Conservation (phyloP, 805 yeast species). For the Sugiyamaella qingdaonensis region DNA sequence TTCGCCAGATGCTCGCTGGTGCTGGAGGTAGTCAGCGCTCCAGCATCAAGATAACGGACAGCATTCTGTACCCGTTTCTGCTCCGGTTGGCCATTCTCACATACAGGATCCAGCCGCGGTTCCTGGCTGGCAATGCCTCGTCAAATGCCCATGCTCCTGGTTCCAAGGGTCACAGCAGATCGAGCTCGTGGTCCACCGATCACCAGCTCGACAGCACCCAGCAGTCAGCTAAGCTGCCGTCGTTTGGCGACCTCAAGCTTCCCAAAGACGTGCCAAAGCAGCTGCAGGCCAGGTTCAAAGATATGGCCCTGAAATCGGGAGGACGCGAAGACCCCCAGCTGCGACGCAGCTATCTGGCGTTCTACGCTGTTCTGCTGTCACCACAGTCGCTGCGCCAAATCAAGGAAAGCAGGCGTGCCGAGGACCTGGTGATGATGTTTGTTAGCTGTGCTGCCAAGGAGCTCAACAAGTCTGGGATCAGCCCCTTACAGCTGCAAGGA, state of each 20-base stretch:
- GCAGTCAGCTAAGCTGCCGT: conserved; percentile 16
- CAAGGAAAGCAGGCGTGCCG: conserved; percentile 34
- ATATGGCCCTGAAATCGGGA: conserved; percentile 30
- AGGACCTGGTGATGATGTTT: conserved; percentile 33
- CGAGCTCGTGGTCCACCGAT: background rate
- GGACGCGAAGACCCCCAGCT: conserved; percentile 37
- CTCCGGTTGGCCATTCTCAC: conserved; percentile 55
- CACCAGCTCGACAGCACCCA: background rate
- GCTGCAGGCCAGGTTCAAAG: conserved; percentile 32
- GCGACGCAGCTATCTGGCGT: conserved; percentile 54
- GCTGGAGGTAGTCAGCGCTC: conserved; percentile 25
- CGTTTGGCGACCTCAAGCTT: conserved; percentile 26
- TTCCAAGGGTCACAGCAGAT: conserved; percentile 2
- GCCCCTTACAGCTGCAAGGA: conserved; percentile 34
- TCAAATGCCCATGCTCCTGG: background rate
- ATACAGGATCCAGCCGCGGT: conserved; percentile 62
- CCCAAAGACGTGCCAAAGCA: conserved; percentile 30
- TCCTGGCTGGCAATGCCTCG: conserved; percentile 34
- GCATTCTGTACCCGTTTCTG: conserved; percentile 45
- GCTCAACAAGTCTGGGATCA: conserved; percentile 30
- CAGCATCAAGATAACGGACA: conserved; percentile 17
- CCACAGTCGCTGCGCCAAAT: conserved; percentile 38
- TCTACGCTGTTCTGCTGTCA: conserved; percentile 57
- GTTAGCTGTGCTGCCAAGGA: conserved; percentile 31
- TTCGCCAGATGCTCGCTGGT: conserved; percentile 25